Evolutionary conservation across 495 filamentous ascomycete genomes (phyloP), one percentile per base, ranked within the genome.

Genomic region (Hypoxylon fragiforme): DNA sequence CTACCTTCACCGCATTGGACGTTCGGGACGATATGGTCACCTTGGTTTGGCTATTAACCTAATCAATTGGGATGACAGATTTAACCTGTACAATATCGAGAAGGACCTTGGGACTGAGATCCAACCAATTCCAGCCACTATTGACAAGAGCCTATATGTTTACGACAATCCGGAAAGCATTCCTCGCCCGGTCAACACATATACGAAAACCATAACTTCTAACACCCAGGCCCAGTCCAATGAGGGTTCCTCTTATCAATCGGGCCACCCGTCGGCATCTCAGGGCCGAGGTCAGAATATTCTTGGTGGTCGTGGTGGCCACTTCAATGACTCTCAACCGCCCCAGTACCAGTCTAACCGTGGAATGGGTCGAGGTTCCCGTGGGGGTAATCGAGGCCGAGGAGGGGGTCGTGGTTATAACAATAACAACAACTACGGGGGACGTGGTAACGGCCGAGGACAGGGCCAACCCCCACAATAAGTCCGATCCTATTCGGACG

Each of bases 41-140:
- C 79, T 97, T 67, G 94, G 94, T 77, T 78, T 99, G 58, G 94
- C 94, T 42, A 99, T 99, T 71, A 99, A 99, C 68, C 79, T 99
- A 63, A 97, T 99, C 76, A 97, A 92, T 67, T 99, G 94, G 94
- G 94, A 97, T 51, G 94, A 99, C 69, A 85, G 94, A 20, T 97
- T 95, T 82, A 99, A 97, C 71, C 80, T 99, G 8, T 99, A 97
- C 77, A 95, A 92, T 68, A 97, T 99, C 64, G 94, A 99, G 69
- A 89, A 95, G 47, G 94, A 99, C 58, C 77, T 99, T 14, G 92
- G 92, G 32, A 97, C 94, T 5, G 95, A 99, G 72, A 99, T 99
- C 58, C 89, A 91, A 57, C 86, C 94, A 21, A 99, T 99, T 62
- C 95, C 95, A 19, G 81, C 84, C 34, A 86, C 83, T 51, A 99